Conservation (phyloP, 495 filamentous ascomycete genomes). For the Penicillium bovifimosum region DNA sequence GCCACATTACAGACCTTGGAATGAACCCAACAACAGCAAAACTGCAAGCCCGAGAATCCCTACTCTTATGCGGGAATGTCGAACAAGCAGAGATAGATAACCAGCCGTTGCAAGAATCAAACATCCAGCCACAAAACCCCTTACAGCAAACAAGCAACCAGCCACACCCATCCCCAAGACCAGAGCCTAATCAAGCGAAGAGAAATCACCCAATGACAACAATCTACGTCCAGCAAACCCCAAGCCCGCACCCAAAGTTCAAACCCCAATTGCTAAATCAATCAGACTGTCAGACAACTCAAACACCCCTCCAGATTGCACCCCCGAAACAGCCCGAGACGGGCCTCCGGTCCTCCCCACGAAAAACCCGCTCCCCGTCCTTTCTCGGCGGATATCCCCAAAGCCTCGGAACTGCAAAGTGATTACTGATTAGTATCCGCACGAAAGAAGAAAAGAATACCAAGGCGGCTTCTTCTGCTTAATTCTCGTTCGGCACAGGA, state of each 20-base stretch:
- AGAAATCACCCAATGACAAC: not conserved
- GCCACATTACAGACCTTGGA: too few relatives aligned
- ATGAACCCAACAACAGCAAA: too few relatives aligned
- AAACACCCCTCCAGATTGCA: too few relatives aligned
- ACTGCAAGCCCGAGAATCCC: too few relatives aligned
- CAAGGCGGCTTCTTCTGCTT: not conserved
- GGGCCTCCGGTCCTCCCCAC: conserved; percentile 1
- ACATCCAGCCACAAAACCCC: not conserved
- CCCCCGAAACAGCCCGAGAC: conserved; percentile 7
- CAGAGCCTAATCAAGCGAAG: not conserved
- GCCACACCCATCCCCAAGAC: not conserved
- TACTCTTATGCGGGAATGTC: too few relatives aligned
- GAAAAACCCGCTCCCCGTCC: not conserved
- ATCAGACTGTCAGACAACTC: conserved; percentile 9
- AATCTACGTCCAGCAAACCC: not conserved
- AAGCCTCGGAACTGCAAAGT: not conserved
- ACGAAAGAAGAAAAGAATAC: too few relatives aligned
- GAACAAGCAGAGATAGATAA: not conserved
- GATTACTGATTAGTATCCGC: not conserved
- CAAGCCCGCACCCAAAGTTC: not conserved
- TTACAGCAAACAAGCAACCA: not conserved
- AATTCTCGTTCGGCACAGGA: not conserved
- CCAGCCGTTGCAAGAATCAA: not conserved
- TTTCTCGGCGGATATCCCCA: too few relatives aligned
- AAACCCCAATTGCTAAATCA: conserved; percentile 3